Evolutionary conservation across 1,284 basidiomycete genomes (phyloP).

Genomic region (Apiotrichum gamsii): DNA sequence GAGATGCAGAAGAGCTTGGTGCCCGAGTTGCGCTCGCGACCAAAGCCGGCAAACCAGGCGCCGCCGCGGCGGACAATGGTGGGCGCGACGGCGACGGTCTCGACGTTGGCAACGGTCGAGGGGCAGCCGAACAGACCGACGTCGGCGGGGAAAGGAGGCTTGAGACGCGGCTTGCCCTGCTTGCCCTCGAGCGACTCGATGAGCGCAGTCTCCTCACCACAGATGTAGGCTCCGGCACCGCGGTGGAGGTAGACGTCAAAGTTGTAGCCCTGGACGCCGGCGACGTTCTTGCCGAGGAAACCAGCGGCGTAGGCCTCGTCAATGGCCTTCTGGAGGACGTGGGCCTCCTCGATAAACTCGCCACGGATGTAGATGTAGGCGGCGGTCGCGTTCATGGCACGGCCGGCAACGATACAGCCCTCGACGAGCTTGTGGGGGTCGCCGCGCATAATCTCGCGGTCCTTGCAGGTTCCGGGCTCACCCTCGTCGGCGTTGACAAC

Average conservation of each 20-base stretch:
- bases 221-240: constrained; percentile 96
- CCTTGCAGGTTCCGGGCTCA: constrained; percentile 98
- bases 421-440: constrained; percentile 98
- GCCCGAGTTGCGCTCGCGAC: constrained; percentile 85
- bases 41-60: constrained; percentile 90
- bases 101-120: constrained; percentile 95
- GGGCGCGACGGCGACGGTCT: constrained; percentile 94
- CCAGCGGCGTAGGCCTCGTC: constrained; percentile 89
- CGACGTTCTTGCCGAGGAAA: constrained; percentile 87
- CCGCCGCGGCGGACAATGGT: constrained; percentile 90
- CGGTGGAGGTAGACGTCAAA: constrained; percentile 98
- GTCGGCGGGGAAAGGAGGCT: constrained; percentile 99
- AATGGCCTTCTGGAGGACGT: constrained; percentile 89
- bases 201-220: constrained; percentile 95
- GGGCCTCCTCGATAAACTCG: constrained; percentile 93
- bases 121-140: constrained; percentile 96
- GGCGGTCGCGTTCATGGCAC: constrained; percentile 87
- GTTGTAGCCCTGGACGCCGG: constrained; percentile 81
- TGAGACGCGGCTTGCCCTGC: constrained; percentile 94
- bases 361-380: constrained; percentile 99
- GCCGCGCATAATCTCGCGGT: constrained; percentile 94
- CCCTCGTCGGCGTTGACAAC: constrained; percentile 99
- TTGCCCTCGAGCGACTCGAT: constrained; percentile 96
- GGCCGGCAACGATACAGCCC: constrained; percentile 95
- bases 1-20: constrained; percentile 95